These are phyloP conservation scores for Fusarium tuaranense DNA, from an alignment of 2,329 filamentous ascomycete species.

Conservation along the genomic window DNA sequence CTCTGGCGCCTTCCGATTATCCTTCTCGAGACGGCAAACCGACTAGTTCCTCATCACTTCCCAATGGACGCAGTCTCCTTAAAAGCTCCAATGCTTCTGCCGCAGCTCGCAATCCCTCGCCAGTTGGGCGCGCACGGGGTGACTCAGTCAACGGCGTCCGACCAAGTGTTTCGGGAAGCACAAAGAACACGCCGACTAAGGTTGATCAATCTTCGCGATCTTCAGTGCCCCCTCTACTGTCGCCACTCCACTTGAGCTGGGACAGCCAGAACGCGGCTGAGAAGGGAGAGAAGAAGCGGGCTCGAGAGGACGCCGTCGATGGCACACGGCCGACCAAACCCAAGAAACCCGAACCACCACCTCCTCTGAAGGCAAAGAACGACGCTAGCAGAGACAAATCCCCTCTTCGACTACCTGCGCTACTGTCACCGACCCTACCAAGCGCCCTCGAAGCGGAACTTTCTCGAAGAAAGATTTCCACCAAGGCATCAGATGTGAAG, in stretches of 20 bases:
- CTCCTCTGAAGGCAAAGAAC: constrained; percentile 44
- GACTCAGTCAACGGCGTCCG: constrained; percentile 58
- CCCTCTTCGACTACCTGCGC: constrained; percentile 56
- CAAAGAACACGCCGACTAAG: constrained; percentile 53
- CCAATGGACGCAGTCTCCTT: constrained; percentile 52
- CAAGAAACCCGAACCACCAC: constrained; percentile 44
- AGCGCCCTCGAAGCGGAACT: constrained; percentile 60
- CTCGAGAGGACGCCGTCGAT: constrained; percentile 45
- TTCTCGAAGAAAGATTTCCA: constrained; percentile 46
- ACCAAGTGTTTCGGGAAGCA: constrained; percentile 49
- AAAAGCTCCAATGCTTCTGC: constrained; percentile 46
- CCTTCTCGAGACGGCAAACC: constrained; percentile 45
- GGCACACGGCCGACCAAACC: constrained; percentile 46
- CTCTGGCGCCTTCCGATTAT: constrained; percentile 45
- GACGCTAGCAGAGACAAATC: constrained; percentile 54
- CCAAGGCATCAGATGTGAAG: constrained; percentile 34
- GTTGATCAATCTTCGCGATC: constrained; percentile 52
- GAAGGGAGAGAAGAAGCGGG: constrained; percentile 51
- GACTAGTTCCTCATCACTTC: constrained; percentile 44
- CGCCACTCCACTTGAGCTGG: constrained; percentile 62
- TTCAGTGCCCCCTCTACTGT: constrained; percentile 64
- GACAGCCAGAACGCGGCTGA: constrained; percentile 52
- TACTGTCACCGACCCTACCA: constrained; percentile 69
- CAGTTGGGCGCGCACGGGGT: constrained; percentile 53
- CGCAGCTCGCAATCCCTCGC: constrained; percentile 47